Evolutionary conservation across 1,284 basidiomycete genomes (phyloP), one percentile per base, ranked within the genome.

Genomic region (Gomphus bonarii): DNA sequence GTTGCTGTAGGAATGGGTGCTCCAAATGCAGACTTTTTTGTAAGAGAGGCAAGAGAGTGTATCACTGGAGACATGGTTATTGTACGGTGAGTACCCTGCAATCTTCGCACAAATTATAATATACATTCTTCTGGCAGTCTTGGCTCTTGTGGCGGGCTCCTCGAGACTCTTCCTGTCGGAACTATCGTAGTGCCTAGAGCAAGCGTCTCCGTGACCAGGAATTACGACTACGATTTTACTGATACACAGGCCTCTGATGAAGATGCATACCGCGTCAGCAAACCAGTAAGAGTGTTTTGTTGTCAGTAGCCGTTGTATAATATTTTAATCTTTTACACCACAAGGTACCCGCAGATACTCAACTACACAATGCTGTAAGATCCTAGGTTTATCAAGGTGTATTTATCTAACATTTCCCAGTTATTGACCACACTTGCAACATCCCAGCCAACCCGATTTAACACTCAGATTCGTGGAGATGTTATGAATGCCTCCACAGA

Each of bases 1-100:
- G 74, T 90, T 48, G 85, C 84, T 59, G 91, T 91, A 58, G 90
- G 90, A 9, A 92, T 92, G 90, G 89, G 89, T 20, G 74, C 72
- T 60, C 79, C 88, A 1, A 88, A 87, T 68, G 85, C 85, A 69
- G 89, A 92, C 69, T 92, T 92, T 70, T 89, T 91, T 67, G 78
- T 92, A 14, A 80, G 90, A 61, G 90, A 92, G 71, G 80, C 79
- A 16, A 77, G 89, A 58, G 90, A 91, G 65, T 85, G 85, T 62
- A 69, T 91, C 43, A 73, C 70, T 60, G 89, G 90, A 8, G 88
- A 92, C 65, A 81, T 92, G 79, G 72, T 80, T 61, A 77, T 92
- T 59, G 73, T 90, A 62, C 81, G 87, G 86, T 87, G 58, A 60
- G 62, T n/a, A 61, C 60, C 12, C 60, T 58, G 12, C 38, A 16